Percentiles rank a stretch among this genome's conserved stretches.
phyloP scores from a whole-genome alignment of 768 basidiomycete genomes.

The Panellus pusillus region DNA sequence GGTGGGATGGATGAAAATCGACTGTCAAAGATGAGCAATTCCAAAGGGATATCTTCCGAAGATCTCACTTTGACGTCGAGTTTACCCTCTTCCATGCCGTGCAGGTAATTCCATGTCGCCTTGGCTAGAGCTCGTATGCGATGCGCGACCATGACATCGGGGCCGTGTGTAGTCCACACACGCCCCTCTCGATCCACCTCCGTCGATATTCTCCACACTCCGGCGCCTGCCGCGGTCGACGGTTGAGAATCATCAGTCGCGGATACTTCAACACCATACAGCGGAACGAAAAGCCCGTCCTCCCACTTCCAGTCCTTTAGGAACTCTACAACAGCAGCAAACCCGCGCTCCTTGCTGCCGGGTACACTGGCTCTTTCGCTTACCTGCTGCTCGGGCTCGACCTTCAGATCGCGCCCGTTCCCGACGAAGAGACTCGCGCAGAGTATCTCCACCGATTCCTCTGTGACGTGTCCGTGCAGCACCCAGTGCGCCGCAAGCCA shows the following conservation, averaged over 20 bases:
- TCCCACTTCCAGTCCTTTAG: constrained; percentile 86
- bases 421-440: constrained; percentile 77
- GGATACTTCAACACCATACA: constrained; percentile 50
- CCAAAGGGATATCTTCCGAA: background rate
- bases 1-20: constrained; percentile 82
- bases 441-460: constrained; percentile 83
- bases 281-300: constrained; percentile 68
- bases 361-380: constrained; percentile 52
- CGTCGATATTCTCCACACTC: constrained; percentile 80
- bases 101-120: constrained; percentile 67
- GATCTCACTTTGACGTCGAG: constrained; percentile 60
- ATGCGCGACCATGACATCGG: constrained; percentile 70
- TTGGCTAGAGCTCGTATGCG: constrained; percentile 72
- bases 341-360: constrained; percentile 76
- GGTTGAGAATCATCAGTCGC: constrained; percentile 25
- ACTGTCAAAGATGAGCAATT: constrained; percentile 39
- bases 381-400: constrained; percentile 32
- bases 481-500: constrained; percentile 94
- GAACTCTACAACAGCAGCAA: constrained; percentile 70
- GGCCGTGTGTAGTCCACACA: constrained; percentile 72
- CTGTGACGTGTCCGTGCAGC: constrained; percentile 66
- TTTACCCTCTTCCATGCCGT: constrained; percentile 47
- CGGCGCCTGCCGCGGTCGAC: constrained; percentile 28
- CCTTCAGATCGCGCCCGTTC: constrained; percentile 36
- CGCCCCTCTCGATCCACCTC: constrained; percentile 72